Base-by-base conservation (phyloP, 2,329 filamentous ascomycete species). In the Didymella sp. region DNA sequence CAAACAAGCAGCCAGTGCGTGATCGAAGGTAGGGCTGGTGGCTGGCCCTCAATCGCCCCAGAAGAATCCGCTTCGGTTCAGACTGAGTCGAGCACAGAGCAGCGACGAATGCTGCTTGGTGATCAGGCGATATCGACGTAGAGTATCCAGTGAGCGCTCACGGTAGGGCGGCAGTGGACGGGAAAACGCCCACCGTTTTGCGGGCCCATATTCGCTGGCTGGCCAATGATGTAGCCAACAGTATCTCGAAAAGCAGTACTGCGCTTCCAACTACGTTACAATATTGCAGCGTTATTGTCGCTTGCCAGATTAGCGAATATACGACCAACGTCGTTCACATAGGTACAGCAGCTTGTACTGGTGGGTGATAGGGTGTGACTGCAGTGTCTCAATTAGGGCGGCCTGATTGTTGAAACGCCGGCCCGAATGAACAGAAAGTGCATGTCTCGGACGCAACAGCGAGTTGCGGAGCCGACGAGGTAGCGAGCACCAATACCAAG, bases 141-240 rank as follows among this genome's bases (percentile, higher is more conserved):
- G 22, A 38, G 24, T 25, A 40, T 1, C 19, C 27, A 37, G 17
- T 15, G 38, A 24, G 44, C 19, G 27, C 22, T 48, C 28, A 40
- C 37, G 33, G 44, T 33, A 45, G 19, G 40, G 19, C 31, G 45
- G 31, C 25, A 45, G 40, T 50, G 45, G 52, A 50, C 45, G 40
- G 52, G 33, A 38, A 33, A 50, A 55, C 44, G 41, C 38, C 40
- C 40, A 33, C 12, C 33, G 25, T n/a, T 40, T 31, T 41, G 52
- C 19, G 41, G 45, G n/a, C 28, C 46, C 31, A 30, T 21, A 17
- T 41, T 46, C 28, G 15, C 17, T 30, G 11, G 38, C 30, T 21
- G 42, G 12, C 48, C 37, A 43, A 51, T 42, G 9, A 17, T 46
- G 27, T 19, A 38, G n/a, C 19, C 17, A 37, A 19, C 21, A 42